Base-by-base conservation (phyloP, 129 eudicot genomes). In the Mikania micrantha region DNA sequence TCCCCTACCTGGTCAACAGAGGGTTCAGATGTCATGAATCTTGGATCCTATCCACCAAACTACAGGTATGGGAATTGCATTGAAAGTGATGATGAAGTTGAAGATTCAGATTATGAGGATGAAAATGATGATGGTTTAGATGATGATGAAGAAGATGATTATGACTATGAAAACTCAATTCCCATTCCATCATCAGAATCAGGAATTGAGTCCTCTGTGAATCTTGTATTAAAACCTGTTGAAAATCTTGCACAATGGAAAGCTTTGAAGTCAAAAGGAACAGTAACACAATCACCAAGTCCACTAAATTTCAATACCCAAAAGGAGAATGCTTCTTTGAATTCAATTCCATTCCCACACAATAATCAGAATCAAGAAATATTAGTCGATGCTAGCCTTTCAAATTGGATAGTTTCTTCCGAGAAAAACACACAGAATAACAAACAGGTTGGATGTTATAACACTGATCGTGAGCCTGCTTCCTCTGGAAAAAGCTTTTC, bases 231-330 rank as follows among this genome's bases (percentile, higher is more conserved):
- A 53, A 93, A 83, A n/a, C 96, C 99, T 4, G 90, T 89, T 1
- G 95, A 87, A 86, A 94, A 87, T 57, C 81, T 85, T 50, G 53
- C 90, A 34, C 99, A 94, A 68, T 94, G 96, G 96, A 93, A 93
- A 75, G 81, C 88, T 70, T 78, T 74, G 54, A 94, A 84, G 66
- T 72, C 81, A 1, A 86, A 73, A 80, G 85, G 79, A 49, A 69
- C 60, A 44, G 8, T 27, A 27, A 49, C 48, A 48, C 73, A 52
- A 9, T 7, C 41, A 29, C 19, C 66, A 41, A 79, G 78, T 39
- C 77, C 82, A 12, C 40, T 32, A 17, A 74, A 66, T 20, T 9
- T 10, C 49, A 59, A 44, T 52, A 53, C 13, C 0, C 92, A 86
- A 77, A 88, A 92, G 71, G 96, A 92, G 78, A 92, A 92, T 67